phyloP scores from a whole-genome alignment of 2,329 filamentous ascomycete genomes.

The Cucurbitaria berberidis region DNA sequence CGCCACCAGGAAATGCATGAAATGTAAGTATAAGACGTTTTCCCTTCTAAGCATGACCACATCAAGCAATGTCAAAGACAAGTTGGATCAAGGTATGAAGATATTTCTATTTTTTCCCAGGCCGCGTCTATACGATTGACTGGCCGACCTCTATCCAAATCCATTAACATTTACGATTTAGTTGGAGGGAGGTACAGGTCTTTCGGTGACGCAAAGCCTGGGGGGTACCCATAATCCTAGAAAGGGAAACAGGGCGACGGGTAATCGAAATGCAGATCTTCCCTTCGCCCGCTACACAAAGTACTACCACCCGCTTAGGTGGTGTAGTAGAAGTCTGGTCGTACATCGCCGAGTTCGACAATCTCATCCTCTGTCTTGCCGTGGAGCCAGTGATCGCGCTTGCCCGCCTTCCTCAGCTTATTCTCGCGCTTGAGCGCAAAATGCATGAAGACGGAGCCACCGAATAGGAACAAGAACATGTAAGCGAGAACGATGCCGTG shows the following conservation, averaged over 20 bases:
- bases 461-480: conserved; percentile 71
- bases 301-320: conserved; percentile 51
- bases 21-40: too few species aligned
- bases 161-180: too few species aligned
- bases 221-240: background rate
- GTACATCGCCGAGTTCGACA: conserved; percentile 70
- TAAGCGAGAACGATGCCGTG: conserved; percentile 79
- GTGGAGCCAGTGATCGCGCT: conserved; percentile 69
- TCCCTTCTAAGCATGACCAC: too few species aligned
- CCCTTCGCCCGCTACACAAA: background rate
- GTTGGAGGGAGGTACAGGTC: background rate
- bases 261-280: background rate
- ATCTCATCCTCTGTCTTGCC: conserved; percentile 70
- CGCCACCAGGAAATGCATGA: too few species aligned
- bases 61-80: too few species aligned
- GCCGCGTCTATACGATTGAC: too few species aligned
- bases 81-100: too few species aligned
- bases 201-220: background rate
- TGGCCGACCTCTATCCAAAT: too few species aligned
- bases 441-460: conserved; percentile 72
- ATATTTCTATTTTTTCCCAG: too few species aligned
- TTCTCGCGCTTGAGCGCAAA: conserved; percentile 72
- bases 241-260: background rate
- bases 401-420: conserved; percentile 65
- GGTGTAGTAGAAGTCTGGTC: conserved; percentile 74